These are phyloP conservation scores for Phytophthora constricta DNA, from an alignment of 352 stramenopile species.

Conservation along the genomic window DNA sequence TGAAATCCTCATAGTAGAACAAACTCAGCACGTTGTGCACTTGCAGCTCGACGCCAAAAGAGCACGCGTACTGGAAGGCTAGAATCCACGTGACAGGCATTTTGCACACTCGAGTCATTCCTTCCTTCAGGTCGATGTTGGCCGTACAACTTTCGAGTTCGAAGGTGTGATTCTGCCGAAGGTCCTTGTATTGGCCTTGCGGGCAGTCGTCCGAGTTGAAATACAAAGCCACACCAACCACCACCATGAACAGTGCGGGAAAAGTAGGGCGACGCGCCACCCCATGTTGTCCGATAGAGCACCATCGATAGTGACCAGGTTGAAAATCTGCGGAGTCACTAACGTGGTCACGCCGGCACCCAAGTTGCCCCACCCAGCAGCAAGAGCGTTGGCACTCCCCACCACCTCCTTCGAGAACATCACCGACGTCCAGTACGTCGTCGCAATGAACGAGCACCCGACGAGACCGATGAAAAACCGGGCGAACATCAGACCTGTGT, in stretches of 20 bases:
- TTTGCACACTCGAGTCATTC: slow-evolving; percentile 48
- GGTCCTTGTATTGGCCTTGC: slow-evolving; percentile 91
- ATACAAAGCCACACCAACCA: slow-evolving; percentile 67
- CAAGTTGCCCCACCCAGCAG: slow-evolving; percentile 94
- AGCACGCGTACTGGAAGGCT: slow-evolving; percentile 92
- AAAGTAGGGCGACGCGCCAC: slow-evolving; percentile 92
- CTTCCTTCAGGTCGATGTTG: slow-evolving; percentile 36
- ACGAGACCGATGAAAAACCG: slow-evolving; percentile 95
- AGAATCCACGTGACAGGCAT: slow-evolving; percentile 89
- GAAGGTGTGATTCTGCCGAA: slow-evolving; percentile 41
- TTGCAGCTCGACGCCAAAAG: slow-evolving; percentile 94
- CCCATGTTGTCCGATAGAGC: slow-evolving; percentile 71
- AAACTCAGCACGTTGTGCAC: slow-evolving; percentile 93
- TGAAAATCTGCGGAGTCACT: slow-evolving; percentile 90
- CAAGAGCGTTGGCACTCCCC: slow-evolving; percentile 92
- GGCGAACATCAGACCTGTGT: slow-evolving; percentile 74
- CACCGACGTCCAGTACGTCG: slow-evolving; percentile 92
- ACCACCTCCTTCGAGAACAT: slow-evolving; percentile 95
- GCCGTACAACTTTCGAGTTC: slow-evolving; percentile 11
- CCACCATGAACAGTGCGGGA: slow-evolving; percentile 87
- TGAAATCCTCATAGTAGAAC: slow-evolving; percentile 92
- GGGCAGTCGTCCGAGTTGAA: slow-evolving; percentile 91
- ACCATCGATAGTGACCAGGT: slow-evolving; percentile 73
- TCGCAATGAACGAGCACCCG: slow-evolving; percentile 92
- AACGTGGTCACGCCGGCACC: slow-evolving; percentile 89